phyloP scores from a whole-genome alignment of 148 eudicot species.

The Rhododendron ovatum region DNA sequence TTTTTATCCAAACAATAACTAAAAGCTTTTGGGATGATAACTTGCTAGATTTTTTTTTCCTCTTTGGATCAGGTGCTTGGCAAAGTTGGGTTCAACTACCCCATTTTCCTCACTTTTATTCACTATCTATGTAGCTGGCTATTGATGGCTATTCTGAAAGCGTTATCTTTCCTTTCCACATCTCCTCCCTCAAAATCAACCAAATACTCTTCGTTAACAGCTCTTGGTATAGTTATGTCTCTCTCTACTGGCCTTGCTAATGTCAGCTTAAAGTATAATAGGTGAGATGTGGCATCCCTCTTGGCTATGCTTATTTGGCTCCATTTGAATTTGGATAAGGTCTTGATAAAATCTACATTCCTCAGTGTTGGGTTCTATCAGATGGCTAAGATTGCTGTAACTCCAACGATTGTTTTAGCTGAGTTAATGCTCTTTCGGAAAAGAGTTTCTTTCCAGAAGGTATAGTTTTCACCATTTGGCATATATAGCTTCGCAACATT shows the following conservation, averaged over 20 bases:
- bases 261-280: slow-evolving; percentile 91
- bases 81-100: slow-evolving; percentile 79
- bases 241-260: slow-evolving; percentile 93
- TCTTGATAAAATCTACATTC: slow-evolving; percentile 14
- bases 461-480: slow-evolving; percentile 13
- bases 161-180: slow-evolving; percentile 64
- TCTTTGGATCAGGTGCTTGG: slow-evolving; percentile 60
- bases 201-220: slow-evolving; percentile 61
- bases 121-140: slow-evolving; percentile 87
- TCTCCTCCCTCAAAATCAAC: slow-evolving; percentile 64
- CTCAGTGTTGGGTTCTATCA: slow-evolving; percentile 94
- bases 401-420: slow-evolving; percentile 88
- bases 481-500: neutral
- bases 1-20: neutral
- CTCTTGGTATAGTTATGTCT: slow-evolving; percentile 90
- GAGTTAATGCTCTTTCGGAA: slow-evolving; percentile 63
- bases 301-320: neutral
- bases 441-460: slow-evolving; percentile 71
- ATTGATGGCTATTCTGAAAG: slow-evolving; percentile 72
- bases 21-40: neutral
- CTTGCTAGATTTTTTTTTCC: slow-evolving; percentile 5
- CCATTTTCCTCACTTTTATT: slow-evolving; percentile 81
- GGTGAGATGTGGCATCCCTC: slow-evolving; percentile 35
- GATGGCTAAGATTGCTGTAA: slow-evolving; percentile 98
- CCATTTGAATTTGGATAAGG: neutral